Conservation (phyloP, 2,329 filamentous ascomycete genomes). For the Atkinsonella hypoxylon region DNA sequence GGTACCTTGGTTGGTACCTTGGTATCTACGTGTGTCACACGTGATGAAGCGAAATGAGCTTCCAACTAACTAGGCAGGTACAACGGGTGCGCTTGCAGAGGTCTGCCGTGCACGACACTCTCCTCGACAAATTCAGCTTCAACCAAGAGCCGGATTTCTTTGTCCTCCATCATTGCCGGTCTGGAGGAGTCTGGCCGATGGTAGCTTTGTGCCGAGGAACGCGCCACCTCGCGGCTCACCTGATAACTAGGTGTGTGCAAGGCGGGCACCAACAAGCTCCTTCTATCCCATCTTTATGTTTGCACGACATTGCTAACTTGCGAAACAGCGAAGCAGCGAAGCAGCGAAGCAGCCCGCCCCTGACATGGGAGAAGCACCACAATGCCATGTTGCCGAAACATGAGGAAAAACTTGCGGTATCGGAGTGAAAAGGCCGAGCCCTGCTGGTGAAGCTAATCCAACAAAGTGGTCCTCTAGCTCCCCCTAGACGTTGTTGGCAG, state of each 20-base stretch:
- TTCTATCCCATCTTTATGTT: not conserved
- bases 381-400: not conserved
- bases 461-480: not conserved
- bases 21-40: not conserved
- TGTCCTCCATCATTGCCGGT: too few species aligned
- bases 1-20: too few species aligned
- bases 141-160: too few species aligned
- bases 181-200: not conserved
- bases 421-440: not conserved
- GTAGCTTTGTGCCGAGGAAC: not conserved
- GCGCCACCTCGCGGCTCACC: not conserved
- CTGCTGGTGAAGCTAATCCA: not conserved
- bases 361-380: not conserved
- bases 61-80: not conserved
- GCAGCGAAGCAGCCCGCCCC: too few species aligned
- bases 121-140: not conserved
- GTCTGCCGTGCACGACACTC: not conserved
- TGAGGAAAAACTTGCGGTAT: not conserved
- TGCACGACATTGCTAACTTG: not conserved
- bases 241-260: not conserved
- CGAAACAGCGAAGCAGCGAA: not conserved
- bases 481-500: not conserved
- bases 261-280: too few species aligned
- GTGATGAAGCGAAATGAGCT: constrained; percentile 1
- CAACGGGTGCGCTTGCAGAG: not conserved